phyloP scores from a whole-genome alignment of 345 rosid species.

The Murraya paniculata region DNA sequence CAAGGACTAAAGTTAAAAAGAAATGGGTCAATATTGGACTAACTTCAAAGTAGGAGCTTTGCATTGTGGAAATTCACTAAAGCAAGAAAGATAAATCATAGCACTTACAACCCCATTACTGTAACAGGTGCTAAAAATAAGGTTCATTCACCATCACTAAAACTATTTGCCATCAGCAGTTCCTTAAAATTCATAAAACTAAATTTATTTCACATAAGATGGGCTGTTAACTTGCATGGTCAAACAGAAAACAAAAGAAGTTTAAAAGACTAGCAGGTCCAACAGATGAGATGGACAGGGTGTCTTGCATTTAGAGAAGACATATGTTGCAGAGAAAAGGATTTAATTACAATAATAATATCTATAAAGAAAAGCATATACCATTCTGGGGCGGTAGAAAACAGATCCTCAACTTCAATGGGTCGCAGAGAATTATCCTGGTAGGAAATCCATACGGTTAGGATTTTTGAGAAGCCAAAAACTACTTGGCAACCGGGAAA shows the following conservation, averaged over 20 bases:
- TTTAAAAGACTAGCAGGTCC: neutral
- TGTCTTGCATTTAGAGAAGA: neutral
- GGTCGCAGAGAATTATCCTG: slow-evolving; percentile 87
- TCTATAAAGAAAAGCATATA: slow-evolving; percentile 21
- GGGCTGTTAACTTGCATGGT: neutral
- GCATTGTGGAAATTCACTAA: neutral
- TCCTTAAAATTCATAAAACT: neutral
- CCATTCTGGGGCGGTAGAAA: slow-evolving; percentile 97
- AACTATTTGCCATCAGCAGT: neutral
- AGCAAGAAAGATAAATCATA: neutral
- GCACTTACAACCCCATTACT: neutral
- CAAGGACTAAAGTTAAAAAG: slow-evolving; percentile 62
- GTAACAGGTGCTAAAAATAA: neutral
- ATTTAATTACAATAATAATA: neutral
- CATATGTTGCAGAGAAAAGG: neutral
- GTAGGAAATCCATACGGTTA: slow-evolving; percentile 18
- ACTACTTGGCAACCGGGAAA: slow-evolving; percentile 4
- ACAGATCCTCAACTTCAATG: slow-evolving; percentile 77
- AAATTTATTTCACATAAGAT: neutral
- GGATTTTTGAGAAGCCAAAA: slow-evolving; percentile 14
- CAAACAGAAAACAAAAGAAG: neutral
- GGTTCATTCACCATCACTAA: neutral
- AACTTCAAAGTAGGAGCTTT: slow-evolving; percentile 16
- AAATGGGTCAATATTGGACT: neutral
- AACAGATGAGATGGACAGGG: neutral